These are phyloP conservation scores for Serendipita indica DNA, from an alignment of 768 basidiomycete genomes.

Conservation along the genomic window DNA sequence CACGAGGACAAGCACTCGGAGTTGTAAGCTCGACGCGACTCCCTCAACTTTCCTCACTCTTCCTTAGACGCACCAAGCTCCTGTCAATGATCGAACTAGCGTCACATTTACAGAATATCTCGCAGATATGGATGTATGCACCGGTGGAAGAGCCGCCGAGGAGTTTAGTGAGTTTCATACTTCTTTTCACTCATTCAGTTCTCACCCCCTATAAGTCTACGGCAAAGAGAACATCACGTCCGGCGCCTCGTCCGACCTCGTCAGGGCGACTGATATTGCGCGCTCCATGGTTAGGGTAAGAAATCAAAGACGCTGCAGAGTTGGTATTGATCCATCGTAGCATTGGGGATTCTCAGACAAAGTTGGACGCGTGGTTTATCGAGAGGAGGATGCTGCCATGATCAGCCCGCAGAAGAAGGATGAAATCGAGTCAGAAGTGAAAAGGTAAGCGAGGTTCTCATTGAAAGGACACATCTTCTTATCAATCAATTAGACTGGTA, in stretches of 20 bases:
- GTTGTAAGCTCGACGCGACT: constrained; percentile 36
- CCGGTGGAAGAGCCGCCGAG: constrained; percentile 94
- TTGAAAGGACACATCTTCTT: not conserved
- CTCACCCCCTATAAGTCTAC: constrained; percentile 45
- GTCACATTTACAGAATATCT: constrained; percentile 59
- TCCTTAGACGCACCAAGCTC: constrained; percentile 52
- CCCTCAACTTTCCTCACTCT: not conserved
- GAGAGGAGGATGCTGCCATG: constrained; percentile 50
- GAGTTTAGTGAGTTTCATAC: constrained; percentile 47
- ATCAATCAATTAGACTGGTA: constrained; percentile 34
- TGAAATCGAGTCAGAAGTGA: constrained; percentile 79
- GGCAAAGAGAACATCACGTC: constrained; percentile 79
- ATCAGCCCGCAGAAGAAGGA: constrained; percentile 57
- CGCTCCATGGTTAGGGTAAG: constrained; percentile 78
- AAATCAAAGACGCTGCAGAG: not conserved
- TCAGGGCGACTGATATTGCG: constrained; percentile 64
- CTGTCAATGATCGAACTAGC: constrained; percentile 61
- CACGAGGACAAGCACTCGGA: constrained; percentile 87
- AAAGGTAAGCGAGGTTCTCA: constrained; percentile 38
- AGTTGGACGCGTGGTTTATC: constrained; percentile 73
- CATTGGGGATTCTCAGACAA: constrained; percentile 64
- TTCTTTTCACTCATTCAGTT: constrained; percentile 10
- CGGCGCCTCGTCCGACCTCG: constrained; percentile 82
- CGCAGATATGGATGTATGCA: constrained; percentile 75
- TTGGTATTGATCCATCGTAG: constrained; percentile 22